phyloP scores from a whole-genome alignment of 805 yeast genomes.

The Saccharomycopsis microspora region DNA sequence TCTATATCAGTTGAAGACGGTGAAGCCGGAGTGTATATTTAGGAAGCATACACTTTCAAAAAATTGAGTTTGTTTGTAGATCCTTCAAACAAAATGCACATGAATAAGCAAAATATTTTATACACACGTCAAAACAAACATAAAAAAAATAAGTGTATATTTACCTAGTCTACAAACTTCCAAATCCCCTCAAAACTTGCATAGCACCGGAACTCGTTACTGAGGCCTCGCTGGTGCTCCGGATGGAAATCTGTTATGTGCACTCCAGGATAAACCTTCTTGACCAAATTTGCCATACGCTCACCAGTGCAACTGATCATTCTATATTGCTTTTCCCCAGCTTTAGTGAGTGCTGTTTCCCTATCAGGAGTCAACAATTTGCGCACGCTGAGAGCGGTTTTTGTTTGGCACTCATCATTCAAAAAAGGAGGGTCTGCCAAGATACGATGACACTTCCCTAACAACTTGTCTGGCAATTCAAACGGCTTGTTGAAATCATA shows the following conservation, averaged over 20 bases:
- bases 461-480: slow-evolving; percentile 42
- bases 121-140: too few relatives aligned
- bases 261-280: slow-evolving; percentile 51
- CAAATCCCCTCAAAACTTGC: slow-evolving; percentile 68
- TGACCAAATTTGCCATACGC: slow-evolving; percentile 61
- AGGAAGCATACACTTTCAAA: too few relatives aligned
- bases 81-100: too few relatives aligned
- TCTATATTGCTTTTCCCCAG: slow-evolving; percentile 33
- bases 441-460: slow-evolving; percentile 56
- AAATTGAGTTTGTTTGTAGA: too few relatives aligned
- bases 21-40: too few relatives aligned
- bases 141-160: too few relatives aligned
- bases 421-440: slow-evolving; percentile 85
- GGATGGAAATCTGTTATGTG: slow-evolving; percentile 60
- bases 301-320: slow-evolving; percentile 83
- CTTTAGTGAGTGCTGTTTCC: slow-evolving; percentile 18
- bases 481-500: slow-evolving; percentile 71
- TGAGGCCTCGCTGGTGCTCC: slow-evolving; percentile 73
- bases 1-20: too few relatives aligned
- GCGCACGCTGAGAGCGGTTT: slow-evolving; percentile 52
- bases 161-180: slow-evolving; percentile 32
- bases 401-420: slow-evolving; percentile 70
- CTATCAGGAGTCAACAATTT: slow-evolving; percentile 36
- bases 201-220: slow-evolving; percentile 82
- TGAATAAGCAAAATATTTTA: too few relatives aligned